phyloP scores from a whole-genome alignment of 2,329 filamentous ascomycete genomes.

The Monilinia polystroma region DNA sequence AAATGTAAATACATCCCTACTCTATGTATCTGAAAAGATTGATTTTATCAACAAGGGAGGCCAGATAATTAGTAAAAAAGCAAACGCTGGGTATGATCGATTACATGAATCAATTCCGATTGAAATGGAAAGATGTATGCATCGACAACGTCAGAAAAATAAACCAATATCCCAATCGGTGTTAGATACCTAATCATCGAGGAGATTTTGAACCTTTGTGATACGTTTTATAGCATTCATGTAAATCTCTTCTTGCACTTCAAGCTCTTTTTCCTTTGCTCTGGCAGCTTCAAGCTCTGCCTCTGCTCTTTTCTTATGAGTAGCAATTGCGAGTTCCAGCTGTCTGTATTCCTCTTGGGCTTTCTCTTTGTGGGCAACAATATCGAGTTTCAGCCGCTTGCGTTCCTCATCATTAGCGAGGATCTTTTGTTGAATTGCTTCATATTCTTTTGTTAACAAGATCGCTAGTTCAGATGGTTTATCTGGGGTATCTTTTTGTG shows the following conservation, averaged over 20 bases:
- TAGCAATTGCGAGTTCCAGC: not conserved
- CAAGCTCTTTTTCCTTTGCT: slow-evolving; percentile 1
- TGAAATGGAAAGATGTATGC: not conserved
- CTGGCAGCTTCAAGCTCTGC: not conserved
- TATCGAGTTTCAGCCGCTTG: not conserved
- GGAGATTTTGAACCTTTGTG: not conserved
- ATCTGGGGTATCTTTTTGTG: not conserved
- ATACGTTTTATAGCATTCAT: not conserved
- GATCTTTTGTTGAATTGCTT: not conserved
- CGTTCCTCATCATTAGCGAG: not conserved
- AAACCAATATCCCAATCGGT: no score
- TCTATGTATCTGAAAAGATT: not conserved
- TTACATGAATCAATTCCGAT: not conserved
- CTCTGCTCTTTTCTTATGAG: not conserved
- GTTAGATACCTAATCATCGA: not conserved
- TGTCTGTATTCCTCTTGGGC: not conserved
- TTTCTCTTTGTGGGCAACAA: not conserved
- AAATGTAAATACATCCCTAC: no score
- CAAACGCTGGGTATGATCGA: not conserved
- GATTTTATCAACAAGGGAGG: not conserved
- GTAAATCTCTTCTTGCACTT: not conserved
- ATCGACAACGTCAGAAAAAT: not conserved
- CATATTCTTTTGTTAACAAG: not conserved
- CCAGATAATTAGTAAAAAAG: not conserved
- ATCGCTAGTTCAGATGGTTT: not conserved